Conservation (phyloP, 495 filamentous ascomycete genomes). For the Hyaloscypha finlandica region DNA sequence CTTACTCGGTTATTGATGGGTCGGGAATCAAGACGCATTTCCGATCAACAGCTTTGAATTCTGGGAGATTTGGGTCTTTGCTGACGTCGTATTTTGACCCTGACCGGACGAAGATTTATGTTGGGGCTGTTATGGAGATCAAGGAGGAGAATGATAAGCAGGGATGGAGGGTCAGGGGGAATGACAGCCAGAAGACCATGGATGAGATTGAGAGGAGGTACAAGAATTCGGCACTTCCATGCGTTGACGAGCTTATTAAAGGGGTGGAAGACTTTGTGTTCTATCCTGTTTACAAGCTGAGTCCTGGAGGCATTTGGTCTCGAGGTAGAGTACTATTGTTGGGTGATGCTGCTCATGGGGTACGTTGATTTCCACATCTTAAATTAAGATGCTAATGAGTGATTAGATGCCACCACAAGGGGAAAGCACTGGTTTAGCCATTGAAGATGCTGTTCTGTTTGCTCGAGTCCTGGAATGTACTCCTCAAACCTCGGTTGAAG, state of each 20-base stretch:
- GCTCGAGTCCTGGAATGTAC: slow-evolving; percentile 47
- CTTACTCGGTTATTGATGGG: slow-evolving; percentile 49
- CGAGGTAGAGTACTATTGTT: slow-evolving; percentile 52
- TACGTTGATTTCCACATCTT: slow-evolving; percentile 35
- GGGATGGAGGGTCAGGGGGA: slow-evolving; percentile 48
- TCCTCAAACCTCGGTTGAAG: slow-evolving; percentile 35
- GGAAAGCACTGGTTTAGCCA: slow-evolving; percentile 60
- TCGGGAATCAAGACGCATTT: slow-evolving; percentile 37
- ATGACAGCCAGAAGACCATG: slow-evolving; percentile 42
- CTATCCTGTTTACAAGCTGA: slow-evolving; percentile 61
- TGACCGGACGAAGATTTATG: slow-evolving; percentile 49
- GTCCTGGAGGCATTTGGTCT: slow-evolving; percentile 51
- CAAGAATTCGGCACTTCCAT: slow-evolving; percentile 43
- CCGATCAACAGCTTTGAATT: slow-evolving; percentile 31
- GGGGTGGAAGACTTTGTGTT: slow-evolving; percentile 55
- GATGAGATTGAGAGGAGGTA: slow-evolving; percentile 49
- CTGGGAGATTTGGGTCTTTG: slow-evolving; percentile 55
- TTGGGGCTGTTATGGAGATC: slow-evolving; percentile 53
- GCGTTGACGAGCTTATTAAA: slow-evolving; percentile 51
- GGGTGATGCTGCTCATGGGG: slow-evolving; percentile 63
- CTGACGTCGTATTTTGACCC: slow-evolving; percentile 56
- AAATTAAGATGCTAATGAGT: slow-evolving; percentile 9
- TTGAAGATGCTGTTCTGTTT: slow-evolving; percentile 63
- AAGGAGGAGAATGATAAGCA: slow-evolving; percentile 48
- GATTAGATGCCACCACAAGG: slow-evolving; percentile 60